Percentiles rank a stretch among this genome's conserved stretches.
Evolutionary conservation across 768 basidiomycete species (phyloP).

Genomic region (Trametopsis cervina): DNA sequence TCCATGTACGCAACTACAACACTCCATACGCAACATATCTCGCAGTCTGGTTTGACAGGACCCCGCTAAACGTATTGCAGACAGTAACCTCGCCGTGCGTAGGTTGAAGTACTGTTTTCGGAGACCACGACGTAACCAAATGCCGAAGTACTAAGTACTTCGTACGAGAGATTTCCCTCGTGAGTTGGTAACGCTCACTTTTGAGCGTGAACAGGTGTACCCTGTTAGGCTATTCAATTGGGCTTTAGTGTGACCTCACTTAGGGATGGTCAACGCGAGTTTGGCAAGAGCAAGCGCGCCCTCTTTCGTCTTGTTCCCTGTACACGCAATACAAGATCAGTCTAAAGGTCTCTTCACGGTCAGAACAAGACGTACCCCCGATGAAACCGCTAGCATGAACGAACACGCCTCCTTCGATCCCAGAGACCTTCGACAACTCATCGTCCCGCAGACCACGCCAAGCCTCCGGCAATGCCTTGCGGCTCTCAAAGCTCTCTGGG

Average conservation of each 20-base stretch:
- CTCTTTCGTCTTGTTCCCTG: conserved; percentile 85
- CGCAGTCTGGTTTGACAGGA: too few relatives aligned
- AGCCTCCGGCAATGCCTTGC: conserved; percentile 86
- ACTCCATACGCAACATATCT: too few relatives aligned
- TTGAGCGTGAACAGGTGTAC: too few relatives aligned
- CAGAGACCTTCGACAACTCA: conserved; percentile 60
- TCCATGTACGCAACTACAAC: too few relatives aligned
- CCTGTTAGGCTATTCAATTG: not conserved
- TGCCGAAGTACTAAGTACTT: too few relatives aligned
- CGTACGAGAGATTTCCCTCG: too few relatives aligned
- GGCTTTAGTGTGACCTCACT: not conserved
- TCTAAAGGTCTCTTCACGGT: not conserved
- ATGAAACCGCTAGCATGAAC: conserved; percentile 97
- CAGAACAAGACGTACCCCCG: conserved; percentile 52
- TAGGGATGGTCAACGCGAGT: conserved; percentile 42
- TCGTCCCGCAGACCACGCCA: conserved; percentile 94
- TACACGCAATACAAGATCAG: not conserved
- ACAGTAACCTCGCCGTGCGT: too few relatives aligned
- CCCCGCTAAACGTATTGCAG: too few relatives aligned
- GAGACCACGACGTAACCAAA: too few relatives aligned
- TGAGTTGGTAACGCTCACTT: too few relatives aligned
- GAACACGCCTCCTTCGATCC: conserved; percentile 82
- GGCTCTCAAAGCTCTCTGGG: conserved; percentile 80
- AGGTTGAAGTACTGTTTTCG: too few relatives aligned
- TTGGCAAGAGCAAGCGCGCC: conserved; percentile 79